These are phyloP conservation scores for Hypocrella siamensis DNA, from an alignment of 2,329 filamentous ascomycete genomes.

Conservation along the genomic window DNA sequence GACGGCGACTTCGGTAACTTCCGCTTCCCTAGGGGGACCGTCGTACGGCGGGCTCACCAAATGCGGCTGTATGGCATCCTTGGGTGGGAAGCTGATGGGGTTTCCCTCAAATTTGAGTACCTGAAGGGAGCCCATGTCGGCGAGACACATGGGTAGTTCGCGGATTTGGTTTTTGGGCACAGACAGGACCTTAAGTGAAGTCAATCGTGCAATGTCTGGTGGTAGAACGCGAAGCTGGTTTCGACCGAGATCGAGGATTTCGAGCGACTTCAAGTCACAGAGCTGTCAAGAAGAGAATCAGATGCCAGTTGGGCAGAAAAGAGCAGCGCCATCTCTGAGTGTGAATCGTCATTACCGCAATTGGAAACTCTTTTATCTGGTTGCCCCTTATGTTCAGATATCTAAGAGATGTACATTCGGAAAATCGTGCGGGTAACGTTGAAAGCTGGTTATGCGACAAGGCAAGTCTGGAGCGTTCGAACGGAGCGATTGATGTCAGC, in stretches of 20 bases:
- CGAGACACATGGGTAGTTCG: conserved; percentile 67
- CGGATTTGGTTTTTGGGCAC: conserved; percentile 78
- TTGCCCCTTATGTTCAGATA: conserved; percentile 74
- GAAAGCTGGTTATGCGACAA: conserved; percentile 66
- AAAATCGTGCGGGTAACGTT: conserved; percentile 53
- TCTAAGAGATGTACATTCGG: conserved; percentile 61
- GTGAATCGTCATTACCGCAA: conserved; percentile 27
- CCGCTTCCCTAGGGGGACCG: conserved; percentile 36
- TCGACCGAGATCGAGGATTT: conserved; percentile 83
- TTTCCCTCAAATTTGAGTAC: conserved; percentile 86
- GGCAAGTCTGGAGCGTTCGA: conserved; percentile 41
- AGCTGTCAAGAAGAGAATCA: conserved; percentile 37
- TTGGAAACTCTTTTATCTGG: conserved; percentile 46
- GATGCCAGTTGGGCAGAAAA: conserved; percentile 7
- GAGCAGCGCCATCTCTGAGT: too few relatives aligned
- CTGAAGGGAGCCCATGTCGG: conserved; percentile 79
- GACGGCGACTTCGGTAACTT: conserved; percentile 44
- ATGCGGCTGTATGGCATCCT: conserved; percentile 47
- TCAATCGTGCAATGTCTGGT: conserved; percentile 62
- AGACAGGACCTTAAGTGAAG: conserved; percentile 77
- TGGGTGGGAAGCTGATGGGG: conserved; percentile 65
- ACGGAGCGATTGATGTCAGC: not conserved
- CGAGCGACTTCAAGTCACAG: conserved; percentile 69
- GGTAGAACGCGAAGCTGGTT: conserved; percentile 72
- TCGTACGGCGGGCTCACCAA: conserved; percentile 40